These are phyloP conservation scores for Bothriochloa decipiens DNA, from an alignment of 176 grass and related monocot species.

Conservation along the genomic window DNA sequence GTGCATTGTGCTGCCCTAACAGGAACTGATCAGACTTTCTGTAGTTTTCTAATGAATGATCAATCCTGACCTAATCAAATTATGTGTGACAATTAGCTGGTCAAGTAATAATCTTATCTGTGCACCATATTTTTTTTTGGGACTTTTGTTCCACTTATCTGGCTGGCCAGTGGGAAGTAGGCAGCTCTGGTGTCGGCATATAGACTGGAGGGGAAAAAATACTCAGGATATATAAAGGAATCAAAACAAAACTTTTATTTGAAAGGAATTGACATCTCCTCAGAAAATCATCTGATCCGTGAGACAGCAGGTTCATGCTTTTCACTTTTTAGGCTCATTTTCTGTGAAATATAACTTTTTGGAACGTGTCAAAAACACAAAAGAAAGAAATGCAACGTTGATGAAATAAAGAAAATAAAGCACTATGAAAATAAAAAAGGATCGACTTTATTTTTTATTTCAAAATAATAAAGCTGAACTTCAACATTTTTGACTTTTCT, in stretches of 20 bases:
- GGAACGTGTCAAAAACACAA: not conserved
- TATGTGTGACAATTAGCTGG: slow-evolving; percentile 20
- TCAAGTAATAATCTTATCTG: slow-evolving; percentile 37
- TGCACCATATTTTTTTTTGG: slow-evolving; percentile 14
- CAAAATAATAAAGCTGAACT: not conserved
- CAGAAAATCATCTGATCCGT: not conserved
- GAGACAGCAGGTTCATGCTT: not conserved
- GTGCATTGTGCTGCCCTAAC: slow-evolving; percentile 20
- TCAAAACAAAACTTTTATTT: not conserved
- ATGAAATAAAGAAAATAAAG: not conserved
- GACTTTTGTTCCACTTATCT: slow-evolving; percentile 4
- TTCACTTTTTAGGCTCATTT: not conserved
- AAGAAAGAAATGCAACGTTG: not conserved
- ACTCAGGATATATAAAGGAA: slow-evolving; percentile 5
- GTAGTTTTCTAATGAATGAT: slow-evolving; percentile 11
- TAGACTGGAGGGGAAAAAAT: not conserved
- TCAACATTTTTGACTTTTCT: not conserved
- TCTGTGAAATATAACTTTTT: not conserved
- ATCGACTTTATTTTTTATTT: not conserved
- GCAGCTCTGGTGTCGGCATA: slow-evolving; percentile 23
- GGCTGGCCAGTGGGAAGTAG: slow-evolving; percentile 19
- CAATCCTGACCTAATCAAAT: slow-evolving; percentile 3
- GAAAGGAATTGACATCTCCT: not conserved
- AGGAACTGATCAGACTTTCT: slow-evolving; percentile 21
- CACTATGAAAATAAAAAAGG: not conserved